A percentile compares a stretch with the other conserved stretches of the same genome.
These are phyloP conservation scores for Boehmeria nivea DNA, from an alignment of 306 rosid genomes.

Conservation along the genomic window DNA sequence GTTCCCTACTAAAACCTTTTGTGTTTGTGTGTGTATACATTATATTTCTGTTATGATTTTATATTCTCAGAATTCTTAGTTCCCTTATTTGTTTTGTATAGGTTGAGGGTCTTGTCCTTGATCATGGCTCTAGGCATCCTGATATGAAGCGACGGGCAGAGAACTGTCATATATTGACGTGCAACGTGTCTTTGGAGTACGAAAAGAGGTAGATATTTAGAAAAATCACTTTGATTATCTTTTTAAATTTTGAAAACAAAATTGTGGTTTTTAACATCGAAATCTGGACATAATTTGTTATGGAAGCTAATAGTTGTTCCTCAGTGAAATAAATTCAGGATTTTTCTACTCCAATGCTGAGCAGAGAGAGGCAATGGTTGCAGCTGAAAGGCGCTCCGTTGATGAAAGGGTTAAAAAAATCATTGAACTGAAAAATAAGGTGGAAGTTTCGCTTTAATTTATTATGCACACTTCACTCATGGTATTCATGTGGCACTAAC, in stretches of 20 bases:
- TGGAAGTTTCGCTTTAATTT: not conserved
- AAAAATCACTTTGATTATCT: no score
- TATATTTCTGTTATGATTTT: not conserved
- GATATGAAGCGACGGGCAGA: slow-evolving; percentile 97
- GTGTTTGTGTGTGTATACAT: no score
- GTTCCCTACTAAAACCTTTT: not conserved
- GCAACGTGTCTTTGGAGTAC: slow-evolving; percentile 88
- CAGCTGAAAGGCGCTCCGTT: slow-evolving; percentile 87
- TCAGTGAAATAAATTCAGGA: slow-evolving; percentile 93
- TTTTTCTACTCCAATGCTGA: slow-evolving; percentile 98
- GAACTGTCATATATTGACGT: slow-evolving; percentile 78
- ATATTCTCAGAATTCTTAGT: slow-evolving; percentile 3
- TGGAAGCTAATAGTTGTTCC: slow-evolving; percentile 21
- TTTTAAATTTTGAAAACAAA: no score
- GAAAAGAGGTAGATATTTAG: slow-evolving; percentile 70
- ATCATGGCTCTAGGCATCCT: slow-evolving; percentile 98
- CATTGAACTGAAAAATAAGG: slow-evolving; percentile 87
- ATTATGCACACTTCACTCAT: slow-evolving; percentile 1
- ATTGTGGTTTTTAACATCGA: no score
- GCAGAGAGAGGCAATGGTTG: slow-evolving; percentile 94
- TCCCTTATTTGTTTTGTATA: slow-evolving; percentile 24
- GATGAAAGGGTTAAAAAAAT: slow-evolving; percentile 83
- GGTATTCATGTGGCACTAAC: slow-evolving; percentile 6
- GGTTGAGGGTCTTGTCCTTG: slow-evolving; percentile 99
- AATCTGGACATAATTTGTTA: not conserved